Conservation (phyloP, 2,329 filamentous ascomycete genomes). For the Fusarium solani-melongenae region DNA sequence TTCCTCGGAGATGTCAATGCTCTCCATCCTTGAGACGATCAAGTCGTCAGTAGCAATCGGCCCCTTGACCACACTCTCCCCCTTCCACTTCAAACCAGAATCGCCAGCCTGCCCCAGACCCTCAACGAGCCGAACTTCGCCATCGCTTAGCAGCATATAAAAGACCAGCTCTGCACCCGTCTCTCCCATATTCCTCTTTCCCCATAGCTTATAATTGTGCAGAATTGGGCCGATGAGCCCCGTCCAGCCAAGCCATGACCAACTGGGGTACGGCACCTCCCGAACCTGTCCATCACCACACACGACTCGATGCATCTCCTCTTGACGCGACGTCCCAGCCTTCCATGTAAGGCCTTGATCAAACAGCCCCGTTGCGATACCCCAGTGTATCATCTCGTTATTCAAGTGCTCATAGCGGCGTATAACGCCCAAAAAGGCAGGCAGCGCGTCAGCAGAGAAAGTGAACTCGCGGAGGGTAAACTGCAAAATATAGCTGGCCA, state of each 20-base stretch:
- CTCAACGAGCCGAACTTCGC: background rate
- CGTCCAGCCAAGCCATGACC: background rate
- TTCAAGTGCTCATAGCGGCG: constrained; percentile 24
- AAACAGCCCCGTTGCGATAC: background rate
- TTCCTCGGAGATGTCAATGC: background rate
- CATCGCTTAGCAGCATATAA: background rate
- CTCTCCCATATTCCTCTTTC: background rate
- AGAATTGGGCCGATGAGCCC: background rate
- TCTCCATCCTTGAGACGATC: background rate
- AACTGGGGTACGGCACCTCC: background rate
- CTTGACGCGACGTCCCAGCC: background rate
- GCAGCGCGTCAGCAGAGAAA: constrained; percentile 4
- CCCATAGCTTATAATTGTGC: background rate
- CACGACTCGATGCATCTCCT: background rate
- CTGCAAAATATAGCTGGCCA: constrained; percentile 5
- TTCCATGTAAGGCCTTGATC: constrained; percentile 15
- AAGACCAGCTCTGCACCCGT: background rate
- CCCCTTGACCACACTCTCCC: background rate
- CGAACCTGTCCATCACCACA: background rate
- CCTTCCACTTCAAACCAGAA: background rate
- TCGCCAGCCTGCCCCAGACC: background rate
- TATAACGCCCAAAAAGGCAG: constrained; percentile 14
- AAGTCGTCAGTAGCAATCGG: background rate
- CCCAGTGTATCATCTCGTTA: constrained; percentile 14
- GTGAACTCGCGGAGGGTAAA: constrained; percentile 14